Base-by-base conservation (phyloP, 2,329 filamentous ascomycete species). In the Neurospora crassa region DNA sequence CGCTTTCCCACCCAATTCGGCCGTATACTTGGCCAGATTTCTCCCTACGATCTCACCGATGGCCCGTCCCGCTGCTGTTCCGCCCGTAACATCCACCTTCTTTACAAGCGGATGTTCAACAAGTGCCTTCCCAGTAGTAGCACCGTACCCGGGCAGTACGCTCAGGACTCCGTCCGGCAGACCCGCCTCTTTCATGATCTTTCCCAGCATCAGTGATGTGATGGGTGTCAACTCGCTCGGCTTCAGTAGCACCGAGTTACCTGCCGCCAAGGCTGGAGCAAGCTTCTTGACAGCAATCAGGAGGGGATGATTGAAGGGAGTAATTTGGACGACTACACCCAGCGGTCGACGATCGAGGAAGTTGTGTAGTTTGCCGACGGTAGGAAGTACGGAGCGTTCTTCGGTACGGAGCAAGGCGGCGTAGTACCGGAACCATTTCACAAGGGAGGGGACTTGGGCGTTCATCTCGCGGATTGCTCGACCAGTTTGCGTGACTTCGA, bases 51-150 rank as follows among this genome's bases (percentile, higher is more conserved):
- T 85, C 63, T 88, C 84, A 74, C 91, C 90, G 76, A 93, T 91
- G 43, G 87, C 86, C 71, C 89, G 84, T 5, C 90, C 91, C 20
- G 91, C 89, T n/a, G 83, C 81, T 29, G 91, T 93, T n/a, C 90
- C 91, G 63, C 91, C 91, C 45, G 91, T 93, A 76, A 94, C 89
- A 75, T 92, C 91, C 71, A 93, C 86, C 82, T 93, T 93, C 80
- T 87, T 82, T 2, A 87, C 80, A 2, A 84, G 79, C 1, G 79
- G 79, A 71, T 86, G 90, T 40, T 85, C 79, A 14, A 85, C 86
- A 4, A 89, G 82, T 0, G 83, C 82, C n/a, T 80, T 82, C 11
- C 87, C 87, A 0, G 87, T 89, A 0, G 81, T 81, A 0, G 77
- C 72, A 1, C 88, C 88, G 34, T 84, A 82, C 0, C 89, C 89